These are phyloP conservation scores for Fusarium foetens DNA, from an alignment of 2,329 filamentous ascomycete species.

Conservation along the genomic window DNA sequence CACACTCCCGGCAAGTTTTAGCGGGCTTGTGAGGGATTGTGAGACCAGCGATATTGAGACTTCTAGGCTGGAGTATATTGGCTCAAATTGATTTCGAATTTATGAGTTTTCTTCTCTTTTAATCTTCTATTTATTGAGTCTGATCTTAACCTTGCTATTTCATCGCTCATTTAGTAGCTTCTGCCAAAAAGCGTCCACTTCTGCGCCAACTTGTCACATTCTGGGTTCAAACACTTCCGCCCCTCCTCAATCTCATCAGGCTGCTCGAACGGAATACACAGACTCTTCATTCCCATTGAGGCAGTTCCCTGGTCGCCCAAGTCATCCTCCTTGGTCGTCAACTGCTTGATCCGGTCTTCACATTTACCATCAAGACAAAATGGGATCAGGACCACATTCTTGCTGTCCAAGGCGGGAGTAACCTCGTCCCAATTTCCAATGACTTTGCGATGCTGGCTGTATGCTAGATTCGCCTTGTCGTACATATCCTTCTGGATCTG, in stretches of 20 bases:
- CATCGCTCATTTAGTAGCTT: constrained; percentile 61
- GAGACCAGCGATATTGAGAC: no score
- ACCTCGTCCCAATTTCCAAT: constrained; percentile 92
- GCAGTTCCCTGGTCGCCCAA: constrained; percentile 53
- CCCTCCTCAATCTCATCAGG: constrained; percentile 75
- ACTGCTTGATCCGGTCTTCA: constrained; percentile 94
- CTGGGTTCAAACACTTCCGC: constrained; percentile 85
- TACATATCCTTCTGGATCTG: constrained; percentile 88
- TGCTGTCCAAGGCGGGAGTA: constrained; percentile 85
- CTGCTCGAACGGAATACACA: constrained; percentile 83
- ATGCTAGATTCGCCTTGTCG: constrained; percentile 74
- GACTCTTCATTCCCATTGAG: constrained; percentile 74
- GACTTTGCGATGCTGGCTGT: constrained; percentile 81
- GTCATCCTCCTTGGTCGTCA: constrained; percentile 68
- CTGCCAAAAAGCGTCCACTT: constrained; percentile 95
- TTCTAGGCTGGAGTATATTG: no score
- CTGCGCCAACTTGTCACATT: constrained; percentile 78
- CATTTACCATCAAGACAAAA: constrained; percentile 85
- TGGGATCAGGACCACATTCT: constrained; percentile 92
- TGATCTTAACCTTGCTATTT: no score
- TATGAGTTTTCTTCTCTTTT: no score
- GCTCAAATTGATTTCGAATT: no score
- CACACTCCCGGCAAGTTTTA: no score
- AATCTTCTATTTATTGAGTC: no score
- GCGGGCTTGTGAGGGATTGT: no score